Evolutionary conservation across 179 eudicot genomes (phyloP), one percentile per base, ranked within the genome.

Genomic region (Spinacia oleracea): DNA sequence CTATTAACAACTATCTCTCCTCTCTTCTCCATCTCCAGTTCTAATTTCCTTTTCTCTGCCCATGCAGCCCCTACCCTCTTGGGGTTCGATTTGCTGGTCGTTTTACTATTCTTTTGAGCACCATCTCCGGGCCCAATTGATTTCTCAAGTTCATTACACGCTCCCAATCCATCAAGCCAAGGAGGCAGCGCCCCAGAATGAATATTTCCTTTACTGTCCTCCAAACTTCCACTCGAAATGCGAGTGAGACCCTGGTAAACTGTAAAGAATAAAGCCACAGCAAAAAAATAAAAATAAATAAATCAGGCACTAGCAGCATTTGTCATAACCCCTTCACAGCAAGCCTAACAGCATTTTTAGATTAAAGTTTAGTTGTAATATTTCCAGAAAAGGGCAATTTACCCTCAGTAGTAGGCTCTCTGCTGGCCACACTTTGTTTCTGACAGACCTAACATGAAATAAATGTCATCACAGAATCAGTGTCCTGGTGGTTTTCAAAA

Each of bases 61-160:
- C 98, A 95, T 66, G 98, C 98, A 79, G 98, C 98, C 81, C 98
- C 98, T 59, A 95, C 97, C 78, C 98, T 89, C 75, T 91, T 93
- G 3, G 98, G 98, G 80, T 95, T 95, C 83, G 91, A 77, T 83
- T 89, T 95, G 60, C 87, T 78, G 46, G 87, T 75, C 82, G 85
- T 90, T 63, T 77, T 84, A 14, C 79, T 60, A 81, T 87, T 89
- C 64, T 72, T 78, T 65, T 83, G 75, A 53, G 89, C 65, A 80
- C 31, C 18, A 31, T 67, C 55, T 56, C 76, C 48, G 46, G 70
- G n/a, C 58, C 73, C 77, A 46, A 82, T 84, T 50, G 56, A 21
- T 34, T 75, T 77, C 55, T 75, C 75, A 73, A 78, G 73, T 10
- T 59, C 53, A 7, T 53, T 73, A 78, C 58, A 71, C 69, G 78